Evolutionary conservation across 768 basidiomycete genomes (phyloP).

Genomic region (Calvatia gigantea): DNA sequence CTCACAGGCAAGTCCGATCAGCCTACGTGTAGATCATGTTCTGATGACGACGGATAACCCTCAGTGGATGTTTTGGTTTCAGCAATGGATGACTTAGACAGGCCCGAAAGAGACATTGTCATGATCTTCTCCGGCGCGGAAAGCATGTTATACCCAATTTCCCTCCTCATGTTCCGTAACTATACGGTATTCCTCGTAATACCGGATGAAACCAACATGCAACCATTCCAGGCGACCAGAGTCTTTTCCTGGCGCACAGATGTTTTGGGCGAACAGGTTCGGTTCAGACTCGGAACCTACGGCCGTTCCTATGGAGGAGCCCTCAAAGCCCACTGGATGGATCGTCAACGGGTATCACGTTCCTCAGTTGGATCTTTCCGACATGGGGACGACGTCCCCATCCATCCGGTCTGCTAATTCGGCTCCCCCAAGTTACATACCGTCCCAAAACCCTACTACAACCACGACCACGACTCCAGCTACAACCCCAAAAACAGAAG

Average conservation of each 20-base stretch:
- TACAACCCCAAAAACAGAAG: background rate
- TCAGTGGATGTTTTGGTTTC: slow-evolving; percentile 8
- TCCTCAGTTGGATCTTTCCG: background rate
- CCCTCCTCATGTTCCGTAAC: slow-evolving; percentile 11
- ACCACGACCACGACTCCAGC: background rate
- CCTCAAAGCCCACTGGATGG: background rate
- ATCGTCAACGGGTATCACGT: background rate
- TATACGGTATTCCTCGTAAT: slow-evolving; percentile 7
- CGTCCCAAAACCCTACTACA: background rate
- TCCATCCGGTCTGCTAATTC: background rate
- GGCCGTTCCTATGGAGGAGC: background rate
- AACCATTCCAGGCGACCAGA: slow-evolving; percentile 1
- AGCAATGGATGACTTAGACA: background rate
- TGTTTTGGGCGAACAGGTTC: background rate
- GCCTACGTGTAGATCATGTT: background rate
- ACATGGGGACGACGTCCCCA: background rate
- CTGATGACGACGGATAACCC: background rate
- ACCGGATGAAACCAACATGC: background rate
- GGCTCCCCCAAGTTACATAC: background rate
- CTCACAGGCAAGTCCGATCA: background rate
- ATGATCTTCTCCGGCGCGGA: slow-evolving; percentile 8
- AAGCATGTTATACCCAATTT: slow-evolving; percentile 2
- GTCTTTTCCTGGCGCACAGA: slow-evolving; percentile 9
- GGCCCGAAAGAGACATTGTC: background rate
- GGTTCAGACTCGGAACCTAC: background rate